Conservation (phyloP, 305 asterid genomes). For the Vinca major region DNA sequence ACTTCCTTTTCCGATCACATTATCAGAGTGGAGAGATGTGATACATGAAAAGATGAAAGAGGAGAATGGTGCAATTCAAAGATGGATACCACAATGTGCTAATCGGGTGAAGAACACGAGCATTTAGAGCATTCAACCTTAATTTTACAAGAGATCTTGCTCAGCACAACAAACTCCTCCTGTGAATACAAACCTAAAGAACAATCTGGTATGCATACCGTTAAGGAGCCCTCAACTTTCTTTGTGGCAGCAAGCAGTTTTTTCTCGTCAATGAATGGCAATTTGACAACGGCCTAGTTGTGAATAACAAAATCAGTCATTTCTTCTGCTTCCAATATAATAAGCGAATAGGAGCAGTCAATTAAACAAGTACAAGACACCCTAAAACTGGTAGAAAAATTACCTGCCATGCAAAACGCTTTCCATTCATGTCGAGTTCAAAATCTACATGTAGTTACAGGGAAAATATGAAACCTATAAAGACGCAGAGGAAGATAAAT, state of each 20-base stretch:
- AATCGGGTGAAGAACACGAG: neutral
- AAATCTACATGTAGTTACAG: conserved; percentile 45
- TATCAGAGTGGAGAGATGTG: neutral
- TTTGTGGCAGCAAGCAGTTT: conserved; percentile 76
- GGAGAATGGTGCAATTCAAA: neutral
- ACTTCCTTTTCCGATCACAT: neutral
- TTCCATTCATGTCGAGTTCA: conserved; percentile 94
- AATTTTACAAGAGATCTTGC: neutral
- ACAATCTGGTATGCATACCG: conserved; percentile 43
- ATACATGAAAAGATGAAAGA: neutral
- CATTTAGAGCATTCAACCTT: neutral
- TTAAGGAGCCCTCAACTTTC: conserved; percentile 74
- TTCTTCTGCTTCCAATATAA: neutral
- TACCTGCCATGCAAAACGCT: conserved; percentile 99
- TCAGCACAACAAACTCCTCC: neutral
- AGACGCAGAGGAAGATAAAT: conserved; percentile 3
- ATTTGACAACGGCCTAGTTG: conserved; percentile 69
- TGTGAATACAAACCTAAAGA: neutral
- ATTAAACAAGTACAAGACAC: conserved; percentile 11
- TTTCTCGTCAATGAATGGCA: conserved; percentile 93
- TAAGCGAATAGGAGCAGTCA: conserved; percentile 1
- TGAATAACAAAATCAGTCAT: conserved; percentile 1
- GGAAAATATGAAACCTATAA: conserved; percentile 18
- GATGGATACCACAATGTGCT: neutral
- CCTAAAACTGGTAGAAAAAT: conserved; percentile 9